These are phyloP conservation scores for Oryza glumipatula DNA, from an alignment of 176 grass and related monocot species.

Conservation along the genomic window DNA sequence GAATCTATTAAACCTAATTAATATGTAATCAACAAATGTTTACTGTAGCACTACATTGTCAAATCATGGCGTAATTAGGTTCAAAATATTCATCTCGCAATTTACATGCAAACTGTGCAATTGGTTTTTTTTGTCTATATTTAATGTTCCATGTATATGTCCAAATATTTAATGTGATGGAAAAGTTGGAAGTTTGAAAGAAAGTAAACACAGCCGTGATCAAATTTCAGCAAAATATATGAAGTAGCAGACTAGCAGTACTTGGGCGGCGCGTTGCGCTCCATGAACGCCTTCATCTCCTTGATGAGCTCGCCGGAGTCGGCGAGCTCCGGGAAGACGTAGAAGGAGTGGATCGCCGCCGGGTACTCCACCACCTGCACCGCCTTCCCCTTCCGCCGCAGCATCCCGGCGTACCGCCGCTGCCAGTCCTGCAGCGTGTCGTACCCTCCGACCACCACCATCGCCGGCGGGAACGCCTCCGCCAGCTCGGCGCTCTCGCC, in stretches of 20 bases:
- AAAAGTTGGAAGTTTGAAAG: too few relatives aligned
- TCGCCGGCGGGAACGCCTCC: constrained; percentile 39
- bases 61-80: too few relatives aligned
- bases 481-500: constrained; percentile 8
- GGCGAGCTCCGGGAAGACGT: constrained; percentile 29
- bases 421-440: constrained; percentile 59
- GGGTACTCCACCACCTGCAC: constrained; percentile 47
- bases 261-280: not conserved
- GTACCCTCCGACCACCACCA: constrained; percentile 42
- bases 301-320: constrained; percentile 13
- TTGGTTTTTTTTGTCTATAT: too few relatives aligned
- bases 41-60: too few relatives aligned
- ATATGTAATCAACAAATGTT: too few relatives aligned
- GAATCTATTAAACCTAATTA: too few relatives aligned
- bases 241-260: not conserved
- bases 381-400: constrained; percentile 23
- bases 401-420: constrained; percentile 16
- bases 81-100: too few relatives aligned
- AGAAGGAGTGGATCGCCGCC: constrained; percentile 45
- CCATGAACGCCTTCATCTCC: not conserved
- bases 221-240: not conserved
- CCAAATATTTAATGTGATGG: too few relatives aligned
- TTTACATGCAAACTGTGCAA: too few relatives aligned
- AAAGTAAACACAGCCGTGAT: not conserved
- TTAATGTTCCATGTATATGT: too few relatives aligned